Conservation (phyloP, 176 grass and related monocot species). For the Musa acuminata region DNA sequence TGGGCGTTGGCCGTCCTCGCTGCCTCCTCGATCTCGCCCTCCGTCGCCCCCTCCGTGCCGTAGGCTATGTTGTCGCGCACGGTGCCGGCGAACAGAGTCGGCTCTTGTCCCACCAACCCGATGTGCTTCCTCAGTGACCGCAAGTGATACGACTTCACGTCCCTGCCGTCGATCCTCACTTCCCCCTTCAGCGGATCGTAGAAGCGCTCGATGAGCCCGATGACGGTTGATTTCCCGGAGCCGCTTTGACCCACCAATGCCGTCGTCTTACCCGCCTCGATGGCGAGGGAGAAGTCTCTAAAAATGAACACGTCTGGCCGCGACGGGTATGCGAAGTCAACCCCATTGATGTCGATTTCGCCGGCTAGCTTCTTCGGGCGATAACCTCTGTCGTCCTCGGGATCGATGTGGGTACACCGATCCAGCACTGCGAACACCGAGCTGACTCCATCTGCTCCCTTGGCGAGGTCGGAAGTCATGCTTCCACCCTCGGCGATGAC, state of each 20-base stretch:
- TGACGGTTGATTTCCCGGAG: slow-evolving; percentile 7
- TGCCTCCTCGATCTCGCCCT: background rate
- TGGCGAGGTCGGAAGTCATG: slow-evolving; percentile 6
- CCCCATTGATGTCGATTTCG: background rate
- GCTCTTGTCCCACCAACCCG: background rate
- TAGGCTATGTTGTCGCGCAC: slow-evolving; percentile 1
- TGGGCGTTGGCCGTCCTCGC: background rate
- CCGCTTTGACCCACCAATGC: slow-evolving; percentile 1
- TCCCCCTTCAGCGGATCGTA: background rate
- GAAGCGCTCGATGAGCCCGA: slow-evolving; percentile 1
- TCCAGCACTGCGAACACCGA: background rate
- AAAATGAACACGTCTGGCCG: background rate
- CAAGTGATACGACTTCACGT: background rate
- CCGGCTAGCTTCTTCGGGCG: background rate
- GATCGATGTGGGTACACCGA: background rate
- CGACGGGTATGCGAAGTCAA: slow-evolving; percentile 6
- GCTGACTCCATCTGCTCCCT: background rate
- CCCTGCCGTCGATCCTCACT: background rate
- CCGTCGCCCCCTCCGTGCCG: background rate
- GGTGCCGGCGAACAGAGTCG: background rate
- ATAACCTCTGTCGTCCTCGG: background rate
- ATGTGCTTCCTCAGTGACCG: background rate
- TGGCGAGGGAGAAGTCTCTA: background rate
- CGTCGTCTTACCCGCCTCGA: background rate
- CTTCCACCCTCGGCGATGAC: background rate